phyloP scores from a whole-genome alignment of 306 rosid species.

The Psophocarpus tetragonolobus region DNA sequence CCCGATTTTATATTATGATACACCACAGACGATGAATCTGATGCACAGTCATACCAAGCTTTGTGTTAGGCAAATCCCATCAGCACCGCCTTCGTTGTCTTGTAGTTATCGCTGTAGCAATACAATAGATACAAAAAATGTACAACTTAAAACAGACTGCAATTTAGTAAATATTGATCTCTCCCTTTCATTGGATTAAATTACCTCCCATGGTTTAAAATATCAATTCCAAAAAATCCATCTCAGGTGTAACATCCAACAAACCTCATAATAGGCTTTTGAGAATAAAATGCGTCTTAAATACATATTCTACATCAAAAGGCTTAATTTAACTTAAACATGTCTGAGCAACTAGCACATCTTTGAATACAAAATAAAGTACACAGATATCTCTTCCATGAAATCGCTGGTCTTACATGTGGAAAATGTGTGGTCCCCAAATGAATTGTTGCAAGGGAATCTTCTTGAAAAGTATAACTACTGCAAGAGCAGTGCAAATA shows the following conservation, averaged over 20 bases:
- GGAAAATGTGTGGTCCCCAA: background rate
- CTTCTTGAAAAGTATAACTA: constrained; percentile 22
- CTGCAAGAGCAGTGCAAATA: background rate
- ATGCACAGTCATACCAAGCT: background rate
- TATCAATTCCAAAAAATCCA: background rate
- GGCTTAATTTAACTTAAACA: constrained; percentile 5
- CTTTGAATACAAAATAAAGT: background rate
- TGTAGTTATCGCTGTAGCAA: background rate
- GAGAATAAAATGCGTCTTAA: background rate
- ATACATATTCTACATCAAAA: constrained; percentile 27
- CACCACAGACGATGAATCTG: background rate
- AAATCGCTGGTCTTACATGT: background rate
- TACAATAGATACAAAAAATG: background rate
- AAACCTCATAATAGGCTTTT: background rate
- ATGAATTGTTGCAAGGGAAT: constrained; percentile 19
- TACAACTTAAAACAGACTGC: background rate
- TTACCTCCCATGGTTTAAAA: background rate
- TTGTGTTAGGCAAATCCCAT: background rate
- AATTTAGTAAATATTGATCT: background rate
- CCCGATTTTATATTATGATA: background rate
- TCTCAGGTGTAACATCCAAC: constrained; percentile 17
- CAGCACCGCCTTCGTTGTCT: background rate
- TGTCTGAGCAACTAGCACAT: constrained; percentile 1
- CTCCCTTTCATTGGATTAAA: background rate
- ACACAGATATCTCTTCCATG: background rate